Evolutionary conservation across 1,284 basidiomycete species (phyloP).

Genomic region (Naganishia sp.): DNA sequence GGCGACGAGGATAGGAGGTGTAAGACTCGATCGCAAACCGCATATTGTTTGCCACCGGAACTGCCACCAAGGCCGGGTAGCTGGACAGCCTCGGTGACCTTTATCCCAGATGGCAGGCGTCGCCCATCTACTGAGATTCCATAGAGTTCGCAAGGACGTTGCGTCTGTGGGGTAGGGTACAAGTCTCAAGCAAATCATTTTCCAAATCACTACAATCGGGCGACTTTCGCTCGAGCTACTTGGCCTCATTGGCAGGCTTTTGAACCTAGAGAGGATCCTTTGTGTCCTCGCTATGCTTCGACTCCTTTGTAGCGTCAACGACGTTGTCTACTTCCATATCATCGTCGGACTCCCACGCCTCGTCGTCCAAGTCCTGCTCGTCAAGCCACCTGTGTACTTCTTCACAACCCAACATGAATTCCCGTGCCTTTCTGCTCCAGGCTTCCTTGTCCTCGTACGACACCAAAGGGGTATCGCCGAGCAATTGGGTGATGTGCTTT

Average conservation of each 20-base stretch:
- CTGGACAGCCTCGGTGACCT: no score
- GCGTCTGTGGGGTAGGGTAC: no score
- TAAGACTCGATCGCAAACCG: no score
- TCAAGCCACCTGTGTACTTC: conserved; percentile 24
- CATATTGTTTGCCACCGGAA: no score
- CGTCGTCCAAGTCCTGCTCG: conserved; percentile 17
- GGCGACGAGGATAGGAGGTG: no score
- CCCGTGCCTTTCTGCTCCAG: conserved; percentile 8
- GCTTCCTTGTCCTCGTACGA: conserved; percentile 4
- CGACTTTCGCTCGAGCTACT: background rate
- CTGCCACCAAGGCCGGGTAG: no score
- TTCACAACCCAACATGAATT: conserved; percentile 17
- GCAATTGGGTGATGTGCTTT: conserved; percentile 14
- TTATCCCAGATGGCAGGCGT: no score
- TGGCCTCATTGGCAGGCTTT: background rate
- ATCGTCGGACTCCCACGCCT: conserved; percentile 10
- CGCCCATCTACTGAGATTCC: no score
- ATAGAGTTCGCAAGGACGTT: no score
- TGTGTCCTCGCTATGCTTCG: background rate
- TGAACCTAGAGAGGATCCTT: no score
- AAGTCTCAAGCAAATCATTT: background rate
- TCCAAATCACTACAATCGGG: background rate
- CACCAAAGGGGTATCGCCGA: conserved; percentile 6
- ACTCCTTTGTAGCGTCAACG: background rate
- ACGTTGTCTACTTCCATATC: conserved; percentile 3